Base-by-base conservation (phyloP, 805 yeast genomes). In the Debaryomyces prosopidis region DNA sequence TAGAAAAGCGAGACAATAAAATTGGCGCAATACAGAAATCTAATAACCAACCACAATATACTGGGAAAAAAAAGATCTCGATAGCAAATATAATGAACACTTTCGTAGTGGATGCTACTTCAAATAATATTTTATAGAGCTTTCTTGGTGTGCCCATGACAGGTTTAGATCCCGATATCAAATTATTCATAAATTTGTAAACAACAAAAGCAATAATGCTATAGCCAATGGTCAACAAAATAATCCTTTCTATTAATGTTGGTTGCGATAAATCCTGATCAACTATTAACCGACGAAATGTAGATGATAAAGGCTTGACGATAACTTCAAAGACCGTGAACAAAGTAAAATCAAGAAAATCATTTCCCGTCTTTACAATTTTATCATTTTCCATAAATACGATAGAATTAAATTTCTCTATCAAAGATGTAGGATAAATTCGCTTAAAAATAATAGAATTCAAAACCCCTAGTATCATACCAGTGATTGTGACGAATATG, bases 31-130 rank as follows among this genome's bases (percentile, higher is more conserved):
- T 50, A 2, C 89, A 84, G 47, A 85, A 69, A 53, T 86, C 91
- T 20, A 92, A 62, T 57, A 89, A 76, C 52, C 80, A 64, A 1
- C 99, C 99, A 57, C 97, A 90, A 54, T 82, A 82, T 0, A 87
- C 73, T 1, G 99, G 99, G 69, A 94, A 92, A 5, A 85, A 71
- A n/a, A 87, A 75, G 41, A 90, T 75, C 60, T 94, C 99, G 39
- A 89, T 77, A 4, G 84, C 77, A 58, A 91, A 86, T 19, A 94
- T 76, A 10, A 79, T 55, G 46, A 88, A 80, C 11, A 92, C 95
- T 60, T 91, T 92, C 18, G 83, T 56, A 2, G 95, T 82, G 28
- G 85, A 75, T 16, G 75, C 66, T 8, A 81, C 50, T 46, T 81
- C 85, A 55, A 82, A 79, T 23, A 85, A 58, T 1, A 76, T 52